These are phyloP conservation scores for Oryza meridionalis DNA, from an alignment of 176 grass and related monocot species.

Conservation along the genomic window DNA sequence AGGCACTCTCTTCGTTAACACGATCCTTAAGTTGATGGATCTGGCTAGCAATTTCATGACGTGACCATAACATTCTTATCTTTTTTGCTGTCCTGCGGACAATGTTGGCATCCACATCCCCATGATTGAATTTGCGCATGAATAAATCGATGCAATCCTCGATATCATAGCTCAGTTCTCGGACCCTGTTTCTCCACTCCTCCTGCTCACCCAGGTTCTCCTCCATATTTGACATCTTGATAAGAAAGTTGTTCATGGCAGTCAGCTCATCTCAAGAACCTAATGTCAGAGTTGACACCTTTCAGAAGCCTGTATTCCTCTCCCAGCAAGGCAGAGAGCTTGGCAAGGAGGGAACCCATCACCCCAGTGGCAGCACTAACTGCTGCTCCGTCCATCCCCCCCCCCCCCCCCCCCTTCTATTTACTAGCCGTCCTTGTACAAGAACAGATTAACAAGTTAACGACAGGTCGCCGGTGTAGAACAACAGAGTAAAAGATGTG, in stretches of 20 bases:
- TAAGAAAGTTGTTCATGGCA: neutral
- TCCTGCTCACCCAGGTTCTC: neutral
- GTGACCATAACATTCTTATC: no score
- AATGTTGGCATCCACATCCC: neutral
- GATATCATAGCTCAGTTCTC: slow-evolving; percentile 13
- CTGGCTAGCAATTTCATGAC: neutral
- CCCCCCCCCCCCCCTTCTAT: no score
- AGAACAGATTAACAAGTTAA: no score
- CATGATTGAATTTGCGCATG: neutral
- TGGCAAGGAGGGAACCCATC: slow-evolving; percentile 19
- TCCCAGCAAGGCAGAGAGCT: neutral
- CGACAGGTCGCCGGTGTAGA: no score
- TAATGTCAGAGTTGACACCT: neutral
- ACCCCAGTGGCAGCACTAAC: slow-evolving; percentile 24
- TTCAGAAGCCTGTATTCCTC: no score
- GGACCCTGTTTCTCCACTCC: slow-evolving; percentile 7
- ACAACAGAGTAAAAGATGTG: no score
- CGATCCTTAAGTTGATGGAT: slow-evolving; percentile 23
- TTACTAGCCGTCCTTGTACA: no score
- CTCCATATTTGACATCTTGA: neutral
- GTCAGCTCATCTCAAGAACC: slow-evolving; percentile 6
- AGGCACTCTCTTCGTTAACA: neutral
- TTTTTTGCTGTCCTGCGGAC: neutral
- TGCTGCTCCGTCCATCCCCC: no score
- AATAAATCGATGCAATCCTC: slow-evolving; percentile 27